Evolutionary conservation across 345 rosid genomes (phyloP).

Genomic region (Laguncularia racemosa): DNA sequence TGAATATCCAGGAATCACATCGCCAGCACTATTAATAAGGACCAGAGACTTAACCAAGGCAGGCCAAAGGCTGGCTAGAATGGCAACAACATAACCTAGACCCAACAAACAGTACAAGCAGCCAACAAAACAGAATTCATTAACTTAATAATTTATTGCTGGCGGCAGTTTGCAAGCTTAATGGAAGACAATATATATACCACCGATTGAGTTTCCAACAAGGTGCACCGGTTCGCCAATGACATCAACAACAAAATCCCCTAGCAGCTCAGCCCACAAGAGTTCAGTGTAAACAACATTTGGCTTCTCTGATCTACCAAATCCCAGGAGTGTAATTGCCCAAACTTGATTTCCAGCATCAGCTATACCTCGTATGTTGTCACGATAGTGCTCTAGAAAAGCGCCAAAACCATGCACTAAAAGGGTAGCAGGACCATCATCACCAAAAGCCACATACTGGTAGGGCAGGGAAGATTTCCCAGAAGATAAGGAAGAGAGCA

Average conservation of each 20-base stretch:
- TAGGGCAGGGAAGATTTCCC: constrained; percentile 7
- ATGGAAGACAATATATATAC: constrained; percentile 30
- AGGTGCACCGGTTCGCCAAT: constrained; percentile 80
- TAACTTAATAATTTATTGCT: background rate
- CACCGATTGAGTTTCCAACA: constrained; percentile 85
- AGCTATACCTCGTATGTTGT: constrained; percentile 48
- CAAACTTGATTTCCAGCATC: constrained; percentile 53
- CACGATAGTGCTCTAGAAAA: constrained; percentile 79
- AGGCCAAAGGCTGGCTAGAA: constrained; percentile 66
- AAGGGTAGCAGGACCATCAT: constrained; percentile 61
- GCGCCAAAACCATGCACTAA: constrained; percentile 98
- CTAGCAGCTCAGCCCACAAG: constrained; percentile 77
- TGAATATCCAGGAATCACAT: constrained; percentile 52
- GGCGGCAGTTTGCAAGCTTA: no score
- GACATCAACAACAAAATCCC: constrained; percentile 72
- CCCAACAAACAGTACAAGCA: constrained; percentile 4
- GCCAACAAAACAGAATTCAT: constrained; percentile 6
- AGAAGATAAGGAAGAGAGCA: constrained; percentile 4
- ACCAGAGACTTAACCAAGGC: constrained; percentile 51
- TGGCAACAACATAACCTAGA: constrained; percentile 67
- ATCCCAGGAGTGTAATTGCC: constrained; percentile 74
- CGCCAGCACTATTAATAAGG: constrained; percentile 76
- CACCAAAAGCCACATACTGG: constrained; percentile 61
- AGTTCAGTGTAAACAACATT: constrained; percentile 75
- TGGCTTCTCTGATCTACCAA: constrained; percentile 94